Evolutionary conservation across 495 filamentous ascomycete species (phyloP).

Genomic region (Durotheca rogersii): DNA sequence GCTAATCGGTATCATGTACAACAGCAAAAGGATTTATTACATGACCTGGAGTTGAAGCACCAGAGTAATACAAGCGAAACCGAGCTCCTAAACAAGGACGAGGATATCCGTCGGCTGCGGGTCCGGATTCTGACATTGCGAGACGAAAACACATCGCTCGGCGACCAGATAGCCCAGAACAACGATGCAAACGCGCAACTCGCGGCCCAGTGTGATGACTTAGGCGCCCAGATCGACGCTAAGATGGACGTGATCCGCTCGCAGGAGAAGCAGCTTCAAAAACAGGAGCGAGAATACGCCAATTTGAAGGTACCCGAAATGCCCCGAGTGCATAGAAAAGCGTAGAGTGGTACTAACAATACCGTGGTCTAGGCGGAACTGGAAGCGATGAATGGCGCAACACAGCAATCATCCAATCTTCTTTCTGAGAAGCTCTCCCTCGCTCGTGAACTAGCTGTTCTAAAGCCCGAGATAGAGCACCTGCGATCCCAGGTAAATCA

Average conservation of each 20-base stretch:
- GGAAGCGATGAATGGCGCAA: slow-evolving; percentile 58
- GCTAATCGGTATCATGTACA: slow-evolving; percentile 11
- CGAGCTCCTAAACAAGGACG: slow-evolving; percentile 63
- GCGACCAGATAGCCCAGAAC: slow-evolving; percentile 41
- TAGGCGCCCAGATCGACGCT: slow-evolving; percentile 58
- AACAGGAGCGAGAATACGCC: slow-evolving; percentile 62
- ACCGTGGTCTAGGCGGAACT: slow-evolving; percentile 61
- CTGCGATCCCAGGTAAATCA: slow-evolving; percentile 67
- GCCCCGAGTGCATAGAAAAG: too few relatives aligned
- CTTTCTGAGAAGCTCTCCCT: slow-evolving; percentile 76
- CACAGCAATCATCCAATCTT: slow-evolving; percentile 66
- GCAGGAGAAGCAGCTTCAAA: slow-evolving; percentile 57
- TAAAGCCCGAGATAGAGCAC: slow-evolving; percentile 79
- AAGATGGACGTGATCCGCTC: slow-evolving; percentile 55
- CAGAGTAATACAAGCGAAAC: slow-evolving; percentile 58
- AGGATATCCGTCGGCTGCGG: slow-evolving; percentile 63
- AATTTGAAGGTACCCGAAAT: slow-evolving; percentile 68
- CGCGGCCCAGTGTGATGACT: slow-evolving; percentile 55
- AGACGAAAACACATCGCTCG: slow-evolving; percentile 59
- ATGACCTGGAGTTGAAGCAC: slow-evolving; percentile 65
- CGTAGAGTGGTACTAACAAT: slow-evolving; percentile 22
- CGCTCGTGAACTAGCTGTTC: slow-evolving; percentile 63
- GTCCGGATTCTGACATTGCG: slow-evolving; percentile 67
- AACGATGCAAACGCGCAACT: slow-evolving; percentile 63
- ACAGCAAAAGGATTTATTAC: slow-evolving; percentile 40